A percentile compares a stretch with the other conserved stretches of the same genome.
phyloP scores from a whole-genome alignment of 164 flowering plant genomes.

The Chimonanthus salicifolius region DNA sequence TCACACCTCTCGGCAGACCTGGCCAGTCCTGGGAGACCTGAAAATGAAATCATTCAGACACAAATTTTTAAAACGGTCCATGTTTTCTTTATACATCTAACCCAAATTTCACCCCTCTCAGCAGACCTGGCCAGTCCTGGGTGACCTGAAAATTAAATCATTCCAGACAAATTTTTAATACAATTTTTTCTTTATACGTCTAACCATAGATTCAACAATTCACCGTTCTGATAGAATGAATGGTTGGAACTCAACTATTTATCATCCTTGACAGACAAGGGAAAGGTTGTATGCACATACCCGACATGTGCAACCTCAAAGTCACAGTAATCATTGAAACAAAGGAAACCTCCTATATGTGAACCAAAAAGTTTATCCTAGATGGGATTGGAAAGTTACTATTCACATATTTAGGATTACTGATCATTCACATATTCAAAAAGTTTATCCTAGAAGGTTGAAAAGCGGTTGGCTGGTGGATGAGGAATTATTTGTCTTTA shows the following conservation, averaged over 20 bases:
- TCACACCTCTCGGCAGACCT: constrained; percentile 74
- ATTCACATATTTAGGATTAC: too few relatives aligned
- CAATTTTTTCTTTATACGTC: neutral
- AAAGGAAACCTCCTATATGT: too few relatives aligned
- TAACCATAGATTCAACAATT: neutral
- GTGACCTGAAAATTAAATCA: constrained; percentile 26
- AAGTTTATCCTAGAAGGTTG: too few relatives aligned
- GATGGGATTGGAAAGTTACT: too few relatives aligned
- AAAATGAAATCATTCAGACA: constrained; percentile 4
- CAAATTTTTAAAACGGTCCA: neutral
- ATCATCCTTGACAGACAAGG: neutral
- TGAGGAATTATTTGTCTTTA: too few relatives aligned
- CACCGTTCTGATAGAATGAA: neutral
- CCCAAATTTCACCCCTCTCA: constrained; percentile 83
- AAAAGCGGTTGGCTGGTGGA: too few relatives aligned
- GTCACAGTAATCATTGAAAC: too few relatives aligned
- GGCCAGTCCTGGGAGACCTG: constrained; percentile 74
- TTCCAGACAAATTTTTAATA: neutral
- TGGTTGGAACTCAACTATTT: neutral
- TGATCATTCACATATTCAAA: too few relatives aligned
- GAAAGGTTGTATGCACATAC: too few relatives aligned
- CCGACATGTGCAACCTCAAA: too few relatives aligned
- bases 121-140: constrained; percentile 89
- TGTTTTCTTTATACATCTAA: neutral
- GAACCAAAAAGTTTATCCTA: too few relatives aligned